phyloP scores from a whole-genome alignment of 2,329 filamentous ascomycete species.

The Mollisiaceae sp. region DNA sequence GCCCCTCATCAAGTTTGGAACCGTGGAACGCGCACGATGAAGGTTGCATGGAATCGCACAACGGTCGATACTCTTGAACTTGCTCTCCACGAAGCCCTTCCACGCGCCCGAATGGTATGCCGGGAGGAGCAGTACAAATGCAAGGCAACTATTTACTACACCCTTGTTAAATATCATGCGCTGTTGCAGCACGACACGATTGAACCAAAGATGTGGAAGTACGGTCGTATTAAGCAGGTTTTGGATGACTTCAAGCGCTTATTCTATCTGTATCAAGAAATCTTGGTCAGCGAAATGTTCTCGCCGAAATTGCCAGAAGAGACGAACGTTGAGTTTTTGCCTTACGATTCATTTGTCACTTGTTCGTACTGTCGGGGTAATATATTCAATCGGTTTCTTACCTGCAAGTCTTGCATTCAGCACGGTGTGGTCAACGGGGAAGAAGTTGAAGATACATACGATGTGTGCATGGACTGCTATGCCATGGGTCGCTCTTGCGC shows the following conservation, averaged over 20 bases:
- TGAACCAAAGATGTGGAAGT: slow-evolving; percentile 49
- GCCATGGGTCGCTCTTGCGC: slow-evolving; percentile 94
- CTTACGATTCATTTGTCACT: slow-evolving; percentile 89
- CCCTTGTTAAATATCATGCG: slow-evolving; percentile 78
- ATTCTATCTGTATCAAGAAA: slow-evolving; percentile 76
- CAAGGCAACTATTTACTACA: slow-evolving; percentile 92
- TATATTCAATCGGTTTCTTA: slow-evolving; percentile 96
- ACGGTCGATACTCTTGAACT: slow-evolving; percentile 89
- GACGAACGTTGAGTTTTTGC: slow-evolving; percentile 73
- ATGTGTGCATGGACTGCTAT: slow-evolving; percentile 98
- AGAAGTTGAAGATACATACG: slow-evolving; percentile 75
- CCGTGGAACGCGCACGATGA: slow-evolving; percentile 91
- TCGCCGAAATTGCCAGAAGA: slow-evolving; percentile 65
- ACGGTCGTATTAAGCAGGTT: slow-evolving; percentile 66
- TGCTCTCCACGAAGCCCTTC: slow-evolving; percentile 84
- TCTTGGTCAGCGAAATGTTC: slow-evolving; percentile 88
- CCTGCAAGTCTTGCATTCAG: slow-evolving; percentile 82
- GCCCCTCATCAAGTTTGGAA: slow-evolving; percentile 99
- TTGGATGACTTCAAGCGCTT: slow-evolving; percentile 82
- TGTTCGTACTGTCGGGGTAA: slow-evolving; percentile 96
- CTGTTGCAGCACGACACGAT: slow-evolving; percentile 58
- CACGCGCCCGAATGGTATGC: slow-evolving; percentile 87
- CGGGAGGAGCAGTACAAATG: slow-evolving; percentile 99
- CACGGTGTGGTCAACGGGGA: slow-evolving; percentile 67
- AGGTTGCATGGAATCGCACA: slow-evolving; percentile 96